These are phyloP conservation scores for Ziziphus jujuba DNA, from an alignment of 306 rosid species.

Conservation along the genomic window DNA sequence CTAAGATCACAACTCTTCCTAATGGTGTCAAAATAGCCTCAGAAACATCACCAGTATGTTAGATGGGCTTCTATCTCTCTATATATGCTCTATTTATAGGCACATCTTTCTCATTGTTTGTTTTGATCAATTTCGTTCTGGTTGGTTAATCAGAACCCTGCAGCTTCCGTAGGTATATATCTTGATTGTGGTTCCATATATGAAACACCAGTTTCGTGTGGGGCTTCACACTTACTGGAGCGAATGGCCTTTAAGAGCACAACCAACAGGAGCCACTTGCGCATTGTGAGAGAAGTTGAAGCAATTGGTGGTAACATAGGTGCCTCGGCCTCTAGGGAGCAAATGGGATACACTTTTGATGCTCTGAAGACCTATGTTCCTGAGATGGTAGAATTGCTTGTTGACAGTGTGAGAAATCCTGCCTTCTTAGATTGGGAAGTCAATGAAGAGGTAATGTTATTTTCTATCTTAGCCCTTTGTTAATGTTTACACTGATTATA, in stretches of 20 bases:
- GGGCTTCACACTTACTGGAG: conserved; percentile 92
- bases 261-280: conserved; percentile 84
- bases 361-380: conserved; percentile 87
- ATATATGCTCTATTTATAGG: background rate
- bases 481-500: conserved; percentile 8
- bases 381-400: conserved; percentile 89
- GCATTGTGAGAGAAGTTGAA: conserved; percentile 92
- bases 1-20: conserved; percentile 69
- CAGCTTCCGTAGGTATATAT: conserved; percentile 86
- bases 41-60: conserved; percentile 60
- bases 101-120: conserved; percentile 6
- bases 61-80: conserved; percentile 17
- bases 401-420: conserved; percentile 87
- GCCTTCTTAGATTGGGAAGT: conserved; percentile 96
- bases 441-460: conserved; percentile 78
- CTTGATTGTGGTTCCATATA: conserved; percentile 87
- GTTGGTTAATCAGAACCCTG: conserved; percentile 67
- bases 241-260: conserved; percentile 98
- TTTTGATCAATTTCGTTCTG: conserved; percentile 21
- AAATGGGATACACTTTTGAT: conserved; percentile 96
- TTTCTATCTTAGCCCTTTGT: conserved; percentile 3
- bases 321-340: conserved; percentile 93
- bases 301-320: conserved; percentile 88
- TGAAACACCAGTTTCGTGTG: conserved; percentile 69
- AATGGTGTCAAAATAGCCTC: conserved; percentile 88